A percentile compares a stretch with the other conserved stretches of the same genome.
phyloP scores from a whole-genome alignment of 2,329 filamentous ascomycete species.

The Camillea tinctor region DNA sequence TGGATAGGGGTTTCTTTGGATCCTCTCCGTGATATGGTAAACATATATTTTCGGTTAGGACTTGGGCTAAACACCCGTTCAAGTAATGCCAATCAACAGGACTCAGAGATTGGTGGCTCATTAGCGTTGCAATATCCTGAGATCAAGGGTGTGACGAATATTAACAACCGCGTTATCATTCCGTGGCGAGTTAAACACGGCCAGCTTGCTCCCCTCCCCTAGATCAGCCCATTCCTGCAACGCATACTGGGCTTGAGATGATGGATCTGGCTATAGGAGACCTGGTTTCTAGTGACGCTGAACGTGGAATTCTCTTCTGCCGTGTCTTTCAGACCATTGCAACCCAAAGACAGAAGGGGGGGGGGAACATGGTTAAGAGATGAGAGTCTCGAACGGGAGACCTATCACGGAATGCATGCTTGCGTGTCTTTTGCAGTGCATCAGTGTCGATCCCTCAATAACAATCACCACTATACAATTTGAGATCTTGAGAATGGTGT shows the following conservation, averaged over 20 bases:
- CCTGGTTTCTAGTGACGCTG: too few relatives aligned
- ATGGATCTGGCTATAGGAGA: background rate
- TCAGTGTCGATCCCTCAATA: slow-evolving; percentile 8
- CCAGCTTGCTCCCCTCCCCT: slow-evolving; percentile 15
- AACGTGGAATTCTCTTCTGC: too few relatives aligned
- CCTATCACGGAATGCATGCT: slow-evolving; percentile 14
- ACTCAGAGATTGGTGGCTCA: background rate
- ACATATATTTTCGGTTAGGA: background rate
- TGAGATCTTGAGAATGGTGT: slow-evolving; percentile 7
- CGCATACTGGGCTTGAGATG: slow-evolving; percentile 13
- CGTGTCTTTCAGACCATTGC: background rate
- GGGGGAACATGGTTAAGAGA: background rate
- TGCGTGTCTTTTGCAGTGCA: slow-evolving; percentile 12
- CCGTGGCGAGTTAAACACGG: slow-evolving; percentile 4
- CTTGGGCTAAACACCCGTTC: background rate
- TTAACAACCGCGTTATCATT: slow-evolving; percentile 6
- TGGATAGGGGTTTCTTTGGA: background rate
- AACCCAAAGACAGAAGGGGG: background rate
- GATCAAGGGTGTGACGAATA: slow-evolving; percentile 12
- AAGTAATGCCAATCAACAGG: background rate
- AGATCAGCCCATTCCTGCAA: slow-evolving; percentile 22
- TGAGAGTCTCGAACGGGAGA: background rate
- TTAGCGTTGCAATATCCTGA: slow-evolving; percentile 2
- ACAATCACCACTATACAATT: slow-evolving; percentile 5
- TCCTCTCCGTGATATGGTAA: background rate